phyloP scores from a whole-genome alignment of 2,329 filamentous ascomycete genomes.

The Waltergamsia citrina region DNA sequence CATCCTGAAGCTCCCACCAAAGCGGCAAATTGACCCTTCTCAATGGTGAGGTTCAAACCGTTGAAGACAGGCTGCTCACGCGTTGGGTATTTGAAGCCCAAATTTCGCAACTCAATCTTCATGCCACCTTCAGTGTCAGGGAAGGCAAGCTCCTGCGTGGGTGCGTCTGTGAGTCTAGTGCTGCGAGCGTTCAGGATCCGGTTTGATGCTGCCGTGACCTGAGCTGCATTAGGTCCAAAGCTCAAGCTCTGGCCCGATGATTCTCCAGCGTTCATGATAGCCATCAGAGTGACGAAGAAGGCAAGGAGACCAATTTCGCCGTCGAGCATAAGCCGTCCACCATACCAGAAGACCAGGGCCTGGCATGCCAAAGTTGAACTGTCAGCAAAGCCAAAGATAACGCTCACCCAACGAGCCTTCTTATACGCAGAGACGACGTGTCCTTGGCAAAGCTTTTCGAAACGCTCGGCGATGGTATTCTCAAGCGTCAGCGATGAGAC shows the following conservation, averaged over 20 bases:
- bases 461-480: slow-evolving; percentile 51
- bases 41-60: slow-evolving; percentile 52
- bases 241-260: slow-evolving; percentile 57
- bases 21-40: slow-evolving; percentile 61
- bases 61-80: slow-evolving; percentile 47
- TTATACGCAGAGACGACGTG: slow-evolving; percentile 52
- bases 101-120: slow-evolving; percentile 44
- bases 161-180: slow-evolving; percentile 28
- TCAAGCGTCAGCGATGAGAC: slow-evolving; percentile 64
- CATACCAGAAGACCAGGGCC: slow-evolving; percentile 60
- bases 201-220: slow-evolving; percentile 49
- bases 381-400: slow-evolving; percentile 62
- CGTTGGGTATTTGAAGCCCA: slow-evolving; percentile 53
- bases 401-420: slow-evolving; percentile 51
- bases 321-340: slow-evolving; percentile 45
- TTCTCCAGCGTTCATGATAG: slow-evolving; percentile 59
- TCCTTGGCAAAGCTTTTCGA: slow-evolving; percentile 44
- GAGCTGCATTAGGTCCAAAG: slow-evolving; percentile 55
- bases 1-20: slow-evolving; percentile 63
- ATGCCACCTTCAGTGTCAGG: slow-evolving; percentile 34
- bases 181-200: slow-evolving; percentile 45
- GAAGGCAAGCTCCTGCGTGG: slow-evolving; percentile 36
- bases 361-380: slow-evolving; percentile 54
- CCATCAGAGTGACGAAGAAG: slow-evolving; percentile 54
- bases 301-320: slow-evolving; percentile 34